Percentiles rank a stretch among this genome's conserved stretches.
These are phyloP conservation scores for Phlyctochytrium arcticum DNA, from an alignment of 192 early-diverging fungal species.

Conservation along the genomic window DNA sequence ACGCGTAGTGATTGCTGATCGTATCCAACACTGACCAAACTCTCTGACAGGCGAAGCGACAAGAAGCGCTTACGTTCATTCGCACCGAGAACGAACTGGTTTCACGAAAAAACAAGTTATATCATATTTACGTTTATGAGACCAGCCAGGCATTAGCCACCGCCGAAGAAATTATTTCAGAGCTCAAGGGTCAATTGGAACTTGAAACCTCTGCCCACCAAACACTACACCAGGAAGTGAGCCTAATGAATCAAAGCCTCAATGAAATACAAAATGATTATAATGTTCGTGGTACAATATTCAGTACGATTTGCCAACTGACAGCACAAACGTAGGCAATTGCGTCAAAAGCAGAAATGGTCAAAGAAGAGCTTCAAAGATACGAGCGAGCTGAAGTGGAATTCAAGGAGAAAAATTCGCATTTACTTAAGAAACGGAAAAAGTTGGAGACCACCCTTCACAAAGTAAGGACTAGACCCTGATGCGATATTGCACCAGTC, in stretches of 20 bases:
- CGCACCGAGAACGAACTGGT: slow-evolving; percentile 76
- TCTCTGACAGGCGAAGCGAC: slow-evolving; percentile 54
- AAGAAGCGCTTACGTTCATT: slow-evolving; percentile 77
- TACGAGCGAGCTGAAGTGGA: slow-evolving; percentile 67
- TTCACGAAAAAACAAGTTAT: slow-evolving; percentile 67
- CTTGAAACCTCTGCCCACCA: slow-evolving; percentile 59
- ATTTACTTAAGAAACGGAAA: slow-evolving; percentile 72
- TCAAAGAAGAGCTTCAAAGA: slow-evolving; percentile 54
- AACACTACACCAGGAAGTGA: slow-evolving; percentile 59
- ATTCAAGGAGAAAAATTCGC: slow-evolving; percentile 80
- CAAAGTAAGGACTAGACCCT: slow-evolving; percentile 40
- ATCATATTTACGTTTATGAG: slow-evolving; percentile 70
- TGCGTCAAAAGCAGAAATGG: slow-evolving; percentile 54
- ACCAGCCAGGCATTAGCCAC: slow-evolving; percentile 46
- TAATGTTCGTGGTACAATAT: background rate
- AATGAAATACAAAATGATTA: slow-evolving; percentile 53
- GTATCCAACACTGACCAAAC: background rate
- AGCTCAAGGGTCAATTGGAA: slow-evolving; percentile 50
- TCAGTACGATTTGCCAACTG: background rate
- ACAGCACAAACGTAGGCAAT: slow-evolving; percentile 27
- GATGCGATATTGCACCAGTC: no score
- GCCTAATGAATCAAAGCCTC: slow-evolving; percentile 58
- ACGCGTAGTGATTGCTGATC: background rate
- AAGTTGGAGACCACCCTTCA: slow-evolving; percentile 69
- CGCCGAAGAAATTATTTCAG: slow-evolving; percentile 42